Evolutionary conservation across 768 basidiomycete species (phyloP).

Genomic region (Lyophyllum decastes): DNA sequence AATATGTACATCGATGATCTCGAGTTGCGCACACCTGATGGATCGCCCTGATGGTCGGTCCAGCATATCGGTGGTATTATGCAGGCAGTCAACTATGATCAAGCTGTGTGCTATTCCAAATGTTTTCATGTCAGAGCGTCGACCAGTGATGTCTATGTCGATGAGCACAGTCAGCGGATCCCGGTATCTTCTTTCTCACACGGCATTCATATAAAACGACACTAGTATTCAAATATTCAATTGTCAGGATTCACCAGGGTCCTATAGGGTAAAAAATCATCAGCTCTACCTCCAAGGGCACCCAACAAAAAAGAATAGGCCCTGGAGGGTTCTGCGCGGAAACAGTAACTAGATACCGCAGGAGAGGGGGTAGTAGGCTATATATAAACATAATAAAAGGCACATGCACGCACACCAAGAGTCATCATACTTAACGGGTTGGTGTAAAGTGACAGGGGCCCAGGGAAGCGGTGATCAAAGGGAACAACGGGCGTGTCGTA

Average conservation of each 20-base stretch:
- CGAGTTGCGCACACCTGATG: neutral
- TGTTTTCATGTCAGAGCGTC: neutral
- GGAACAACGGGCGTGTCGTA: conserved; percentile 3
- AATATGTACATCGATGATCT: conserved; percentile 1
- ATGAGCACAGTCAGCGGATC: neutral
- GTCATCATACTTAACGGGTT: conserved; percentile 10
- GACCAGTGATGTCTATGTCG: neutral
- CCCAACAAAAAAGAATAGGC: neutral
- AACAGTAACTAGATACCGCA: neutral
- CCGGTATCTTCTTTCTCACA: neutral
- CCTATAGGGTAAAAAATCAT: neutral
- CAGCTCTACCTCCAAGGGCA: conserved; percentile 1
- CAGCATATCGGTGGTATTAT: neutral
- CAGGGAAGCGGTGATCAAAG: neutral
- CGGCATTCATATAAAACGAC: neutral
- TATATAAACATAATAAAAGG: neutral
- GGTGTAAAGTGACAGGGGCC: conserved; percentile 8
- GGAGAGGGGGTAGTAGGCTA: neutral
- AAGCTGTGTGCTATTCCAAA: neutral
- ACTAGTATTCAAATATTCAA: neutral
- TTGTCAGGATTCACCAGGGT: conserved; percentile 4
- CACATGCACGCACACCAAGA: conserved; percentile 4
- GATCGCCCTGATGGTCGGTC: neutral
- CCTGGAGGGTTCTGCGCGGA: conserved; percentile 1
- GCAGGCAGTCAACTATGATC: neutral